phyloP scores from a whole-genome alignment of 768 basidiomycete genomes.

The Lentinula guzmanii region DNA sequence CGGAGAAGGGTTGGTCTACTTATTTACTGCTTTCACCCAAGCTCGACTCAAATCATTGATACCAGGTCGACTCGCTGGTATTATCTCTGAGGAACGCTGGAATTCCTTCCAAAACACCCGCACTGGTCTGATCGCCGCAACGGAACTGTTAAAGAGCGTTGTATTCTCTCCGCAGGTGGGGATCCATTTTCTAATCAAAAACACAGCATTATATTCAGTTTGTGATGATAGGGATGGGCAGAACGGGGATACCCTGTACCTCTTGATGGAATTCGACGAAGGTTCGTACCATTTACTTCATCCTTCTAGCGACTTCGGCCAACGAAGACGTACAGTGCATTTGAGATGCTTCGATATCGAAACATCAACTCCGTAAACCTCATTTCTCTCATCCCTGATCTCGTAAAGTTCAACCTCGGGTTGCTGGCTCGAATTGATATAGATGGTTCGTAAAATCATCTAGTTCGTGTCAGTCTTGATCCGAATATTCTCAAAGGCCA shows the following conservation, averaged over 20 bases:
- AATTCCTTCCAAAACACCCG: slow-evolving; percentile 25
- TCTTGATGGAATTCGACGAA: slow-evolving; percentile 37
- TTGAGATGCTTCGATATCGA: slow-evolving; percentile 62
- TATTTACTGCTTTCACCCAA: background rate
- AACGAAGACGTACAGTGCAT: slow-evolving; percentile 48
- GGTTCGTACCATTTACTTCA: slow-evolving; percentile 19
- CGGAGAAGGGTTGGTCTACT: slow-evolving; percentile 52
- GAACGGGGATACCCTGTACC: slow-evolving; percentile 37
- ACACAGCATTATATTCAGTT: background rate
- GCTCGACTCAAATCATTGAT: background rate
- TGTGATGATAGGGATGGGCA: slow-evolving; percentile 27
- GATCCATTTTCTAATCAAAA: background rate
- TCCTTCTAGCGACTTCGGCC: background rate
- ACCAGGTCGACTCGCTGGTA: slow-evolving; percentile 36
- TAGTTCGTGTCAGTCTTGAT: background rate
- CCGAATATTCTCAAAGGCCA: slow-evolving; percentile 32
- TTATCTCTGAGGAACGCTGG: slow-evolving; percentile 43
- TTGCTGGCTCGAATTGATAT: slow-evolving; percentile 59
- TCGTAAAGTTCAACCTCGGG: slow-evolving; percentile 42
- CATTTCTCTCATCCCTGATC: slow-evolving; percentile 35
- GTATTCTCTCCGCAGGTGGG: slow-evolving; percentile 38
- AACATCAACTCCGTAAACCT: slow-evolving; percentile 41
- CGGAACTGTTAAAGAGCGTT: slow-evolving; percentile 26
- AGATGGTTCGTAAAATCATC: slow-evolving; percentile 45
- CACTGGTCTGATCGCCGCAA: slow-evolving; percentile 27